Conservation (phyloP, 352 stramenopile genomes). For the Phytopythium boreale region DNA sequence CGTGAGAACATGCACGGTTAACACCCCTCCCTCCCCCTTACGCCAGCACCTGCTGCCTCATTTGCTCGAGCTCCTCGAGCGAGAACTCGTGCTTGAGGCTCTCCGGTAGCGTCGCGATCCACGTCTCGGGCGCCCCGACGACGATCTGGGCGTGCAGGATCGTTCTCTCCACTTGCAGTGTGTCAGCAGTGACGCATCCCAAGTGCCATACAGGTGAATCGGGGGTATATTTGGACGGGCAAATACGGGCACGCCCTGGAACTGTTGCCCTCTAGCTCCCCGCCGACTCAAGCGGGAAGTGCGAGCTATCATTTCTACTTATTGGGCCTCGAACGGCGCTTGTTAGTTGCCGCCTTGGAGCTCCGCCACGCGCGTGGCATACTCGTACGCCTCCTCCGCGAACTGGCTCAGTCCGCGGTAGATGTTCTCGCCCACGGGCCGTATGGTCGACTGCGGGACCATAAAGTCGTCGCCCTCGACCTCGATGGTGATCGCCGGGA, state of each 20-base stretch:
- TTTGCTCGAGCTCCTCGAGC: slow-evolving; percentile 57
- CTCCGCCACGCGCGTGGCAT: slow-evolving; percentile 12
- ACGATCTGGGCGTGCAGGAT: slow-evolving; percentile 45
- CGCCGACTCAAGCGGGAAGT: too few species aligned
- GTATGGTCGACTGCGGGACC: slow-evolving; percentile 55
- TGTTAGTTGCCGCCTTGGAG: not conserved
- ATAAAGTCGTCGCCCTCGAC: slow-evolving; percentile 69
- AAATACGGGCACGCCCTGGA: not conserved
- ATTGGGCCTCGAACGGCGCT: too few species aligned
- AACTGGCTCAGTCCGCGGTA: slow-evolving; percentile 59
- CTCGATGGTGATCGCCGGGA: slow-evolving; percentile 67
- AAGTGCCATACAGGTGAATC: not conserved
- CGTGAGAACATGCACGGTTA: not conserved
- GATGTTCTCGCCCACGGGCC: slow-evolving; percentile 45
- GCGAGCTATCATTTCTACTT: too few species aligned
- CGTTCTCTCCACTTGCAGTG: not conserved
- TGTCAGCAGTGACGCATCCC: not conserved
- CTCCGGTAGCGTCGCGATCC: slow-evolving; percentile 43
- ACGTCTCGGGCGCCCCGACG: slow-evolving; percentile 31
- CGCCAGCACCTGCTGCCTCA: slow-evolving; percentile 45
- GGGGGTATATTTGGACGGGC: not conserved
- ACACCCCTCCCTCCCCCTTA: not conserved
- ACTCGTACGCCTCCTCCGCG: slow-evolving; percentile 43
- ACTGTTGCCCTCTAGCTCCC: not conserved
- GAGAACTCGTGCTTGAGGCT: slow-evolving; percentile 71